Evolutionary conservation across 2,329 filamentous ascomycete species (phyloP).

Genomic region (Aspergillus sp.): DNA sequence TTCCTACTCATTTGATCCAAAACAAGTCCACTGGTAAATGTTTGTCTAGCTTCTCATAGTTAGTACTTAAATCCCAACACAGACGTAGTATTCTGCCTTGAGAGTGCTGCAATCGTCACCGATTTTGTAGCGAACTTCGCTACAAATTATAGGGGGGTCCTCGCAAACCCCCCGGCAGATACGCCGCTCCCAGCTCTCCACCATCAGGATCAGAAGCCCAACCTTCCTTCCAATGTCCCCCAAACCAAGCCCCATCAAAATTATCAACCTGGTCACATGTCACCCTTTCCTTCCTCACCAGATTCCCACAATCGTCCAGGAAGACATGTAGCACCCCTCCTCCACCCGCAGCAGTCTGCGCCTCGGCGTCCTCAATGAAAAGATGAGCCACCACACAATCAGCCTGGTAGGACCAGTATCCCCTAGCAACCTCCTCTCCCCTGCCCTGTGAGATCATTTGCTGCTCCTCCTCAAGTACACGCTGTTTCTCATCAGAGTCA

Average conservation of each 20-base stretch:
- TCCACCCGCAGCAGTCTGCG: background rate
- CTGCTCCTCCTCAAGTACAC: background rate
- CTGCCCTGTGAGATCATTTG: background rate
- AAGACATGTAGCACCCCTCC: constrained; percentile 1
- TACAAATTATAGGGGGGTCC: constrained; percentile 5
- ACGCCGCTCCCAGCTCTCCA: constrained; percentile 3
- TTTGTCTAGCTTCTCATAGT: no score
- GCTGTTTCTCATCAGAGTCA: background rate
- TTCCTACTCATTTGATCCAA: no score
- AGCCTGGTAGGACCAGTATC: constrained; percentile 1
- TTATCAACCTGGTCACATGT: constrained; percentile 1
- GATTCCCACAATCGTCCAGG: constrained; percentile 5
- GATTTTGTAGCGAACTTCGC: no score
- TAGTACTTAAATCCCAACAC: no score
- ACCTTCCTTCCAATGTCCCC: background rate
- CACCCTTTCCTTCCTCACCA: background rate
- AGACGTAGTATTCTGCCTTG: no score
- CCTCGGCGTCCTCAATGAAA: background rate
- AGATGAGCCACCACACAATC: background rate
- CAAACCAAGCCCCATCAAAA: constrained; percentile 3
- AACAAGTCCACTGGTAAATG: no score
- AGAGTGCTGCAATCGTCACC: no score
- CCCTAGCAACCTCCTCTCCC: constrained; percentile 1
- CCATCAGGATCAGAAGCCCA: background rate
- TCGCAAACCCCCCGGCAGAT: background rate